phyloP scores from a whole-genome alignment of 2,329 filamentous ascomycete genomes.

The Fusarium anguioides region DNA sequence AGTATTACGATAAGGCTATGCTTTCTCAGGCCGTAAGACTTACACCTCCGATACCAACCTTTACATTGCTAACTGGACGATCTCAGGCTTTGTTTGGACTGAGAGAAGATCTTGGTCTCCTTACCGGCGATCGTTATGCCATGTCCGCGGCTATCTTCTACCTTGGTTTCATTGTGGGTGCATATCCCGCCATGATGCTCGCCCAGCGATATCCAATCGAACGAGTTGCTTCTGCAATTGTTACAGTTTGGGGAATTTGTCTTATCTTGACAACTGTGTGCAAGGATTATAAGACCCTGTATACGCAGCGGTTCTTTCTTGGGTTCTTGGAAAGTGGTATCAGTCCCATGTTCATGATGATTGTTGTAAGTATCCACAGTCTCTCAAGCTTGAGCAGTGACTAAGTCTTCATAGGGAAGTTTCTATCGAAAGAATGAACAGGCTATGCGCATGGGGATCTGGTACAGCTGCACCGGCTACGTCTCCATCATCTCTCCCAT shows the following conservation, averaged over 20 bases:
- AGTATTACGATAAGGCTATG: conserved; percentile 65
- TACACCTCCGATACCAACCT: rapidly evolving
- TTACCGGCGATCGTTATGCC: conserved; percentile 56
- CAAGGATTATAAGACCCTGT: conserved; percentile 51
- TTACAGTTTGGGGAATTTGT: conserved; percentile 50
- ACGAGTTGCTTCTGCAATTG: conserved; percentile 53
- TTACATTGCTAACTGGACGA: neutral
- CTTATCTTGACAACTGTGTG: conserved; percentile 54
- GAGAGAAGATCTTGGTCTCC: conserved; percentile 46
- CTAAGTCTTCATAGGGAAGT: conserved; percentile 5
- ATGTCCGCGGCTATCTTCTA: conserved; percentile 60
- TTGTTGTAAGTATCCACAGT: conserved; percentile 48
- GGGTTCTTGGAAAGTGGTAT: conserved; percentile 67
- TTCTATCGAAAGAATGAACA: conserved; percentile 58
- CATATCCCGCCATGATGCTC: conserved; percentile 55
- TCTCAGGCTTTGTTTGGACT: conserved; percentile 36
- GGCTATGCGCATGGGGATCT: conserved; percentile 53
- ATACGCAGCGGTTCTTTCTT: conserved; percentile 64
- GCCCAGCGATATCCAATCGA: conserved; percentile 60
- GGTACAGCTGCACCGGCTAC: conserved; percentile 58
- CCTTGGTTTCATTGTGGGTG: conserved; percentile 59
- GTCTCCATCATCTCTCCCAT: conserved; percentile 58
- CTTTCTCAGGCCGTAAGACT: conserved; percentile 60
- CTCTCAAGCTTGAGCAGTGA: too few species aligned
- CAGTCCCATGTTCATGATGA: conserved; percentile 67